Base-by-base conservation (phyloP, 108 stramenopile genomes). In the Stephanodiscus minutulus region DNA sequence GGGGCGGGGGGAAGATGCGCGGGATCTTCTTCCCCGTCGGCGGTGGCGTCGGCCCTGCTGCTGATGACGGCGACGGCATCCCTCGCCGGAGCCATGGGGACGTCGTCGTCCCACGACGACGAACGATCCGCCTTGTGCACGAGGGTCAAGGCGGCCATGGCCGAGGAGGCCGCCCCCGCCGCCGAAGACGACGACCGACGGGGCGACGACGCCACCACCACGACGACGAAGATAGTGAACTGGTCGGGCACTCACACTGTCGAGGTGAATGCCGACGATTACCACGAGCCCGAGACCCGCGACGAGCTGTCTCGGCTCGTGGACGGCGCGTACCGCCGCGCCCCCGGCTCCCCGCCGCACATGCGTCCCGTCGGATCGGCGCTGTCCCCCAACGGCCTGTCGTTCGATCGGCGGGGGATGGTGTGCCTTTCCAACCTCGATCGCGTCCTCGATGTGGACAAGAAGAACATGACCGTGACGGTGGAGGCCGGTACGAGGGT, bases 351-450 rank as follows among this genome's bases (percentile, higher is more conserved):
- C 49, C 72, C n/a, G n/a, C n/a, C n/a, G n/a, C n/a, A 86, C 11
- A 50, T 98, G 22, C 94, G 98, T 11, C 96, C 96, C 1, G 72
- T 97, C 11, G 97, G 98, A 12, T 97, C 96, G 22, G 97, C 97
- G 7, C 87, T 99, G 11, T 93, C 91, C 54, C 98, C 98, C 13
- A 99, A 98, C 77, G 98, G 96, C 49, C 65, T 99, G 17, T 92
- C 91, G 0, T 86, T 99, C 53, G 70, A 87, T 46, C 47, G 81
- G 12, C 71, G 83, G 27, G 89, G 90, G 8, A 91, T 91, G 87
- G 85, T 99, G 9, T 85, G 87, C 64, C 82, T 99, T 68, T 92
- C 85, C 39, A 86, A 89, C 59, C 76, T 97, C 41, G 96, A 98
- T 69, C 66, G 85, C 25, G 79, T 99, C 21, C 33, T 98, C 18